A percentile compares a stretch with the other conserved stretches of the same genome.
These are phyloP conservation scores for Albugo laibachii DNA, from an alignment of 352 stramenopile species.

Conservation along the genomic window DNA sequence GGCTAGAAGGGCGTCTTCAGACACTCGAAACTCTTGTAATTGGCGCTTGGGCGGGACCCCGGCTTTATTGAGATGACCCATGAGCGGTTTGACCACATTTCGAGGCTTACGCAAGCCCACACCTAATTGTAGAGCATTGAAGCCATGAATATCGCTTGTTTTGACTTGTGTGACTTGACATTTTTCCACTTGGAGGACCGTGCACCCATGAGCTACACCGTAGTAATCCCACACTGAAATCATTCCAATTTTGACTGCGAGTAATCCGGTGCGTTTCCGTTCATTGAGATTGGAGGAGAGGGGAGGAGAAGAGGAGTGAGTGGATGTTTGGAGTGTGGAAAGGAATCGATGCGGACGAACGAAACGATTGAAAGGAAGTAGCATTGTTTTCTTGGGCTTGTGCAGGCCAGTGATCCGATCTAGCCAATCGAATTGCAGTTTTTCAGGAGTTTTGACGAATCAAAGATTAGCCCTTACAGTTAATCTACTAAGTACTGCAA, in stretches of 20 bases:
- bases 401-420: no score
- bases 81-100: slow-evolving; percentile 87
- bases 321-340: no score
- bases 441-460: no score
- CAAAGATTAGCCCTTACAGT: no score
- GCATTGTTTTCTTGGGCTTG: no score
- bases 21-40: slow-evolving; percentile 90
- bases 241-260: slow-evolving; percentile 97
- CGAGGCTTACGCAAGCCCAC: slow-evolving; percentile 91
- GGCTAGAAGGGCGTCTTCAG: slow-evolving; percentile 71
- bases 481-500: no score
- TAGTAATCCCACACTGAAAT: slow-evolving; percentile 97
- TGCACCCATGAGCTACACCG: slow-evolving; percentile 92
- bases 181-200: slow-evolving; percentile 82
- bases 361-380: no score
- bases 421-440: no score
- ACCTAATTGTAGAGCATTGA: slow-evolving; percentile 90
- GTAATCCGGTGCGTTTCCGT: slow-evolving; percentile 75
- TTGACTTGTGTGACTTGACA: slow-evolving; percentile 93
- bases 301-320: no score
- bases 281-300: slow-evolving; percentile 6
- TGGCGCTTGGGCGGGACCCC: slow-evolving; percentile 86
- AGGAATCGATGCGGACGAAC: no score
- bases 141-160: slow-evolving; percentile 84
- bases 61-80: slow-evolving; percentile 84